Percentiles rank a stretch among this genome's conserved stretches.
Conservation (phyloP, 768 basidiomycete genomes). For the Tephrocybe sp. region DNA sequence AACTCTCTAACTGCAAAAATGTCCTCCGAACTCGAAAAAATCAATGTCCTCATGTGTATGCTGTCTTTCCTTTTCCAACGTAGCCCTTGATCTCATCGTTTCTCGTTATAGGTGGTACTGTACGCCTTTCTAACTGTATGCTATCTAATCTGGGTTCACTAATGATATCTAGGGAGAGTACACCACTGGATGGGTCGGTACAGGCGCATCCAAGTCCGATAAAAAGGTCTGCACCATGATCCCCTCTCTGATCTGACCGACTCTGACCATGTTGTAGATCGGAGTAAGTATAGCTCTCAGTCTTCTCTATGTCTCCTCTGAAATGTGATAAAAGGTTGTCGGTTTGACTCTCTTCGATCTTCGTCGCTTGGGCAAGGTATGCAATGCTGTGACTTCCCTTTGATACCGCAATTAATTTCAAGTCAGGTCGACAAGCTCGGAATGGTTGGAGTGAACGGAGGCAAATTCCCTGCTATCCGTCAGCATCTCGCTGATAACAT, state of each 20-base stretch:
- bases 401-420: neutral
- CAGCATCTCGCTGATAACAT: constrained; percentile 83
- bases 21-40: constrained; percentile 43
- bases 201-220: constrained; percentile 92
- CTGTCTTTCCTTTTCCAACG: neutral
- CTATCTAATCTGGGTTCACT: neutral
- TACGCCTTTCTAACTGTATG: constrained; percentile 16
- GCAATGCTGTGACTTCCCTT: neutral
- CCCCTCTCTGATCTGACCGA: neutral
- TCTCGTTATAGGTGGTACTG: constrained; percentile 35
- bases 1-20: constrained; percentile 26
- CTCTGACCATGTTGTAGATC: constrained; percentile 44
- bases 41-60: constrained; percentile 82
- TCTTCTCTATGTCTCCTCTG: constrained; percentile 1
- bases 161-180: constrained; percentile 66
- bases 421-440: constrained; percentile 64
- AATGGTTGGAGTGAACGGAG: constrained; percentile 90
- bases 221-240: constrained; percentile 65
- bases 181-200: constrained; percentile 91
- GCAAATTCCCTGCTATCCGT: constrained; percentile 85
- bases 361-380: constrained; percentile 76
- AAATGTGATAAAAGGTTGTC: constrained; percentile 60
- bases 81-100: constrained; percentile 9
- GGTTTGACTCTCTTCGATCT: constrained; percentile 90
- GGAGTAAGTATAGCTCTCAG: constrained; percentile 48